These are phyloP conservation scores for Aspergillus versicolor DNA, from an alignment of 2,329 filamentous ascomycete genomes.

Conservation along the genomic window DNA sequence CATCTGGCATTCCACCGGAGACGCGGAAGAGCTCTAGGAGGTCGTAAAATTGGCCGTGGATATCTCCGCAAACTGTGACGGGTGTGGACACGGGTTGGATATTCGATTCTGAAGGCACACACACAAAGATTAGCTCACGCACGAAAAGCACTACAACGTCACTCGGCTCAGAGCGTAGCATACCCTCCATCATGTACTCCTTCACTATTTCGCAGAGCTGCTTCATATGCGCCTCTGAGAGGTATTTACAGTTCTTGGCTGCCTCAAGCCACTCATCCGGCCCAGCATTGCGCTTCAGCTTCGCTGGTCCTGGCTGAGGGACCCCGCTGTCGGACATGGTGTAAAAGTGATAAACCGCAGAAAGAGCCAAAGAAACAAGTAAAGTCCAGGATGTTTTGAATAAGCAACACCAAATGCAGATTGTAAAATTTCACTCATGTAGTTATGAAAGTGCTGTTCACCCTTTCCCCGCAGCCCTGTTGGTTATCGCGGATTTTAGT, in stretches of 20 bases:
- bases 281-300: slow-evolving; percentile 76
- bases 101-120: slow-evolving; percentile 72
- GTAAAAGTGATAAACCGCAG: slow-evolving; percentile 1
- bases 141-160: neutral
- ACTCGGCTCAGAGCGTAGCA: slow-evolving; percentile 4
- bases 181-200: slow-evolving; percentile 97
- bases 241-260: slow-evolving; percentile 94
- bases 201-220: slow-evolving; percentile 98
- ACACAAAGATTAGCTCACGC: slow-evolving; percentile 14
- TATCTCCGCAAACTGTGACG: slow-evolving; percentile 96
- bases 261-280: slow-evolving; percentile 96
- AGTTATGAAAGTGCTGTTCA: neutral
- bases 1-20: slow-evolving; percentile 92
- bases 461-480: slow-evolving; percentile 8
- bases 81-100: slow-evolving; percentile 97
- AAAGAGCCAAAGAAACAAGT: neutral
- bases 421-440: neutral
- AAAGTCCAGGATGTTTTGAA: neutral
- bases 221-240: slow-evolving; percentile 97
- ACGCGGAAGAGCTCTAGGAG: slow-evolving; percentile 95
- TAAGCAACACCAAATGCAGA: neutral
- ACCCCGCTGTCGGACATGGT: slow-evolving; percentile 56
- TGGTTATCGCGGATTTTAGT: slow-evolving; percentile 9
- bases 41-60: slow-evolving; percentile 98
- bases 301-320: slow-evolving; percentile 88